These are phyloP conservation scores for Beauveria caledonica DNA, from an alignment of 2,329 filamentous ascomycete genomes.

Conservation along the genomic window DNA sequence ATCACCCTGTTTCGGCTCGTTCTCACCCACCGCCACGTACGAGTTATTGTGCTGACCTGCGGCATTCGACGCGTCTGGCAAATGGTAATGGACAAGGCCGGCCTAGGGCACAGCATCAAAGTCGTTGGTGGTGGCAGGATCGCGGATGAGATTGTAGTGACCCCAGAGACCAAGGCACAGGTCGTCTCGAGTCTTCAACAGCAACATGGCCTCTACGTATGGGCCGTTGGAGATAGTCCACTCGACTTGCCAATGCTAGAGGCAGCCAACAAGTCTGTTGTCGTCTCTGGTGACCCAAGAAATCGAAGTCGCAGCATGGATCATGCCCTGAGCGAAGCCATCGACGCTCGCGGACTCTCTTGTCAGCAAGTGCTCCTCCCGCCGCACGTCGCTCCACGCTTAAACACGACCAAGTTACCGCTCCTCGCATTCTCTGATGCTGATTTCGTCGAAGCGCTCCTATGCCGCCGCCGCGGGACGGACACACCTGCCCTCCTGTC, in stretches of 20 bases:
- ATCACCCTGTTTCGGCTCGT: conserved; percentile 30
- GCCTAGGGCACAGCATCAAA: conserved; percentile 32
- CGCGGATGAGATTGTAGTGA: conserved; percentile 41
- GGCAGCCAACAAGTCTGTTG: conserved; percentile 42
- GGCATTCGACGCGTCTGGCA: conserved; percentile 48
- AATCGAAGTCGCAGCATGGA: conserved; percentile 47
- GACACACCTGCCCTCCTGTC: not conserved
- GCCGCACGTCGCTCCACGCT: conserved; percentile 26
- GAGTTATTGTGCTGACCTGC: conserved; percentile 45
- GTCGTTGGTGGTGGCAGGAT: conserved; percentile 46
- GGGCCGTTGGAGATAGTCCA: conserved; percentile 52
- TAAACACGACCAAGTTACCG: conserved; percentile 36
- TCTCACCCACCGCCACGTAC: conserved; percentile 26
- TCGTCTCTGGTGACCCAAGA: conserved; percentile 43
- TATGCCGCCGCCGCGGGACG: not conserved
- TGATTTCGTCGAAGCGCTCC: not conserved
- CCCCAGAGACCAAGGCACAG: conserved; percentile 38
- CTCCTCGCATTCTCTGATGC: not conserved
- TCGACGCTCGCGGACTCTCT: conserved; percentile 30
- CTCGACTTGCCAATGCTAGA: conserved; percentile 51
- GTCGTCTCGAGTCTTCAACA: conserved; percentile 35
- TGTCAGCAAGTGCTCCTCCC: conserved; percentile 42
- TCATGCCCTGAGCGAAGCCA: conserved; percentile 29
- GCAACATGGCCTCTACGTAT: conserved; percentile 35
- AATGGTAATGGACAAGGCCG: conserved; percentile 36